Evolutionary conservation across 495 filamentous ascomycete species (phyloP), one percentile per base, ranked within the genome.

Genomic region (Xylaria longipes): DNA sequence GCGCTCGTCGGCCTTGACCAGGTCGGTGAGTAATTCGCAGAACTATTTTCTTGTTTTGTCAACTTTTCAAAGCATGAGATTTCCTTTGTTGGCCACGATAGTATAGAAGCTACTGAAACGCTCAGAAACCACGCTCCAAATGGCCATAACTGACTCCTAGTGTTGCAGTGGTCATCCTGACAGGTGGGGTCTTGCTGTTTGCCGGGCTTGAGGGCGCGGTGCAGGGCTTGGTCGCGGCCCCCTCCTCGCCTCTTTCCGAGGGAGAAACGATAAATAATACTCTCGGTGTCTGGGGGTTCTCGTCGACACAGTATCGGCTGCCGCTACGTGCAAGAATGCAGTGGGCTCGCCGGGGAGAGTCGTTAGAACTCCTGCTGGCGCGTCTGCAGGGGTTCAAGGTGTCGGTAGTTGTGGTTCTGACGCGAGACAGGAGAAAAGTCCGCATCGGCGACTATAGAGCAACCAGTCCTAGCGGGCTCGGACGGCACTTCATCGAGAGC

Each of bases 131-230:
- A 8, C 35, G 35, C 35, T 8, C 3, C 3, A 37, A 37, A 37
- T 37, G 8, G 35, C 8, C 3, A 37, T 37, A 8, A 37, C 35
- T 37, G 35, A n/a, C n/a, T n/a, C n/a, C n/a, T n/a, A n/a, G n/a
- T n/a, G n/a, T n/a, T n/a, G n/a, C n/a, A n/a, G 43, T 77, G 5
- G 73, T 70, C 7, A 69, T 77, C 20, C 50, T 79, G 27, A 74
- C 73, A n/a, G 31, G 73, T 39, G 77, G 77, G 12, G 75, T 79
- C 27, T 35, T 77, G 5, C n/a, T 77, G 5, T 79, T 77, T 65
- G 76, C 75, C 31, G 75, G 75, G 52, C 71, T 77, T 1, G 75
- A 79, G 57, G 69, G 43, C 4, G 46, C 46, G 17, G 71, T 75
- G 15, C 54, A 50, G 2, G 41, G 61, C 5, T 61, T 71, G 52